Evolutionary conservation across 805 yeast species (phyloP), one percentile per base, ranked within the genome.

Genomic region (Cyberlindnera mississippiensis): DNA sequence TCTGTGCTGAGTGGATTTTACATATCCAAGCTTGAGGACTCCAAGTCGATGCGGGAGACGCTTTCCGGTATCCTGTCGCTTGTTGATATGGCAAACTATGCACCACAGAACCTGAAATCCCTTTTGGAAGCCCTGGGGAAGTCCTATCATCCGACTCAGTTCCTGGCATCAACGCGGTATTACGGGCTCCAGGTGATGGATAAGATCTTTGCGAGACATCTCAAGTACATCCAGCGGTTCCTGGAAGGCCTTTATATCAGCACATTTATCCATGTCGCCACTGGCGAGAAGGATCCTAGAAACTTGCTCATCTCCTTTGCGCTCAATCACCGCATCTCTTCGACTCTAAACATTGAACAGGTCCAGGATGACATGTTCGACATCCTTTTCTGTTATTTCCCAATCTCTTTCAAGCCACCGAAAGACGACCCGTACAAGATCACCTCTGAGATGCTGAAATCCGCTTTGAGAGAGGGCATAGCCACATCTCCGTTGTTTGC

Each of bases 241-340:
- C n/a, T 45, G 3, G 65, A 64, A 19, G 75, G 73, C 26, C 50
- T 59, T 4, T 78, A 72, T 39, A 69, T 86, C 27, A 60, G 72
- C 29, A 61, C 83, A 0, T 90, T 84, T 49, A 57, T 86, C 28
- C 78, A 79, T 43, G 57, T 88, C 22, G 85, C 95, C 3, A 69
- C 78, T 13, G 95, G 95, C 29, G 99, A 93, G 57, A 95, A 93
- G 54, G 99, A 93, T 62, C 99, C 99, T 3, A 73, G 85, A 45
- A 93, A 95, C 62, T 68, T 93, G 48, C 59, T 93, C 52, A 46
- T 74, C 2, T 85, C 95, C 2, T 89, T 93, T 55, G 59, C 67
- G 4, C 56, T 88, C 34, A 64, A 68, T 4, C 66, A 75, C 30
- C 29, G 33, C 33, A 46, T 75, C 2, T 84, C 95, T 2, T 86